phyloP scores from a whole-genome alignment of 495 filamentous ascomycete genomes.

The Tuber brumale region DNA sequence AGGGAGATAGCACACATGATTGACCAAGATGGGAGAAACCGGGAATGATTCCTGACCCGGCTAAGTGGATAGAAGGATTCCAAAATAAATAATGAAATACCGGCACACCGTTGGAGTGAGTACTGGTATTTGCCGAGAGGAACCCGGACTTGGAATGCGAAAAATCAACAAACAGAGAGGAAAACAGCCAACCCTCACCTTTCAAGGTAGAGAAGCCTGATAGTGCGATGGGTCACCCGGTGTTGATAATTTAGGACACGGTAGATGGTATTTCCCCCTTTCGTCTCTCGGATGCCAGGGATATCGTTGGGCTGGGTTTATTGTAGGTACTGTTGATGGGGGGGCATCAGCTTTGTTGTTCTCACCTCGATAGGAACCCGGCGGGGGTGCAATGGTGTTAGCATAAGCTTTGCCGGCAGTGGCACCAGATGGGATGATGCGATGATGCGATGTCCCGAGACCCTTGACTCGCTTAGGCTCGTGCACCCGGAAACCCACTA shows the following conservation, averaged over 20 bases:
- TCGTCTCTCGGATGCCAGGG: background rate
- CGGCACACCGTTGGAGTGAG: background rate
- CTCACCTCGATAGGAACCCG: background rate
- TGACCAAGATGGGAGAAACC: background rate
- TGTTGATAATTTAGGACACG: background rate
- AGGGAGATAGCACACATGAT: background rate
- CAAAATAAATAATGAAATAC: background rate
- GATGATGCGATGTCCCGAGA: background rate
- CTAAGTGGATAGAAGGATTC: background rate
- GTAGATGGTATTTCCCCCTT: background rate
- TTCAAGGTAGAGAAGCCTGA: background rate
- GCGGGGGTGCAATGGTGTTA: background rate
- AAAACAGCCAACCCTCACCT: background rate
- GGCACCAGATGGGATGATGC: background rate
- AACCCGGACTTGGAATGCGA: background rate
- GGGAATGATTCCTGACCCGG: background rate
- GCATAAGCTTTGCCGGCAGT: background rate
- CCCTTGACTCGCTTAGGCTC: background rate
- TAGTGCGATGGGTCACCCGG: background rate
- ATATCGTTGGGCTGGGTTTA: background rate
- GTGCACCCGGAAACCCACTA: background rate
- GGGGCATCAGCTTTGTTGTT: background rate
- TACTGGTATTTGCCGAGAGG: background rate
- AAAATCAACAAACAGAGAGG: background rate
- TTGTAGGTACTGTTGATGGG: background rate